Conservation (phyloP, 2,329 filamentous ascomycete genomes). For the Neopestalotiopsis sp. region DNA sequence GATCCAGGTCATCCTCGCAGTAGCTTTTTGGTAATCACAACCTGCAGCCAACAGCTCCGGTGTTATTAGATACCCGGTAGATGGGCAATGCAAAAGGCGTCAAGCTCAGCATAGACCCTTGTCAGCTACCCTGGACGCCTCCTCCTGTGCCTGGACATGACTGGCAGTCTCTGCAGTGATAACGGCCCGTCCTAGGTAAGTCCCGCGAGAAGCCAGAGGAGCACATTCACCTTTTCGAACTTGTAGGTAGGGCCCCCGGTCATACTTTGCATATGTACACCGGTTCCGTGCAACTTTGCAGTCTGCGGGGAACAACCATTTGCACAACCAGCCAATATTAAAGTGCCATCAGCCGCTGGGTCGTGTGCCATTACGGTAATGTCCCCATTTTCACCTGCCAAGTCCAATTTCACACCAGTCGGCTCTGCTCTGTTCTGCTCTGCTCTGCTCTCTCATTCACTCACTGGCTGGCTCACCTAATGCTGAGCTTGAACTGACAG, state of each 20-base stretch:
- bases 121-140: conserved; percentile 23
- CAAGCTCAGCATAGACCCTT: conserved; percentile 12
- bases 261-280: conserved; percentile 28
- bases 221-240: background rate
- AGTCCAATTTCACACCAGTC: conserved; percentile 28
- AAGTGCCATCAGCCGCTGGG: conserved; percentile 45
- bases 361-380: conserved; percentile 19
- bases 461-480: conserved; percentile 30
- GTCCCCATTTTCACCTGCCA: conserved; percentile 23
- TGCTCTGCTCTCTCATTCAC: conserved; percentile 32
- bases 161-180: conserved; percentile 18
- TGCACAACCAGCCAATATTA: conserved; percentile 57
- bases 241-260: conserved; percentile 4
- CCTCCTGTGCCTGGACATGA: conserved; percentile 29
- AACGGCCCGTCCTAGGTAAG: conserved; percentile 26
- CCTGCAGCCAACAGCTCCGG: background rate
- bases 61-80: background rate
- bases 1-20: background rate
- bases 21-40: background rate
- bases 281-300: conserved; percentile 38
- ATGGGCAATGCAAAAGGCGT: background rate
- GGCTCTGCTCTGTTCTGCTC: conserved; percentile 18
- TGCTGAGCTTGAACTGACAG: conserved; percentile 24
- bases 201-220: background rate
- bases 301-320: conserved; percentile 44